Conservation (phyloP, 1,284 basidiomycete genomes). For the Marasmius sp. region DNA sequence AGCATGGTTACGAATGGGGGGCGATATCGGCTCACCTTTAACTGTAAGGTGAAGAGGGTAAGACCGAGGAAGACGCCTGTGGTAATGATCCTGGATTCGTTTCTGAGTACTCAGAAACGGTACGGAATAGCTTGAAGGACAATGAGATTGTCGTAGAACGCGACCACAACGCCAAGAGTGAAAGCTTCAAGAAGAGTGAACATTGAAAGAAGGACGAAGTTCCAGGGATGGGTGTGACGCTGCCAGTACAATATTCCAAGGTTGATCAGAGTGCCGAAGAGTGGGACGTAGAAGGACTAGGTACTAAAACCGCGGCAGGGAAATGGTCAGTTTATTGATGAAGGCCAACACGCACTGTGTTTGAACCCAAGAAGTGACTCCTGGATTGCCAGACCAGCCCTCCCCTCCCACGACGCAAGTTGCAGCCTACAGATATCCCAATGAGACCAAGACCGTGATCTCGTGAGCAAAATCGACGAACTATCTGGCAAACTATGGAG, state of each 20-base stretch:
- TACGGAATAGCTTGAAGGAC: constrained; percentile 77
- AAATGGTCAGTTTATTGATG: background rate
- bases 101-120: background rate
- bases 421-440: constrained; percentile 46
- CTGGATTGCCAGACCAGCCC: constrained; percentile 56
- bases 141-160: constrained; percentile 74
- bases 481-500: constrained; percentile 46
- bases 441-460: background rate
- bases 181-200: constrained; percentile 83
- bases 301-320: constrained; percentile 35
- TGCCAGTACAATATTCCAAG: constrained; percentile 85
- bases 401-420: constrained; percentile 71
- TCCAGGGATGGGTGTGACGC: constrained; percentile 81
- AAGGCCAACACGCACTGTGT: constrained; percentile 48
- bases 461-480: constrained; percentile 2
- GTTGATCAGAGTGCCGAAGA: constrained; percentile 74
- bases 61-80: constrained; percentile 85
- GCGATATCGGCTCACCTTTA: constrained; percentile 50
- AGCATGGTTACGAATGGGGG: constrained; percentile 1
- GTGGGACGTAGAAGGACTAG: constrained; percentile 75
- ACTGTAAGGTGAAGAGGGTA: constrained; percentile 84
- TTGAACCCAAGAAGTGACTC: constrained; percentile 64
- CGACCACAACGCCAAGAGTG: constrained; percentile 75
- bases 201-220: constrained; percentile 73
- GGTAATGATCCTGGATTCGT: constrained; percentile 65